Conservation (phyloP, 2,329 filamentous ascomycete species). For the Graphium sp. region DNA sequence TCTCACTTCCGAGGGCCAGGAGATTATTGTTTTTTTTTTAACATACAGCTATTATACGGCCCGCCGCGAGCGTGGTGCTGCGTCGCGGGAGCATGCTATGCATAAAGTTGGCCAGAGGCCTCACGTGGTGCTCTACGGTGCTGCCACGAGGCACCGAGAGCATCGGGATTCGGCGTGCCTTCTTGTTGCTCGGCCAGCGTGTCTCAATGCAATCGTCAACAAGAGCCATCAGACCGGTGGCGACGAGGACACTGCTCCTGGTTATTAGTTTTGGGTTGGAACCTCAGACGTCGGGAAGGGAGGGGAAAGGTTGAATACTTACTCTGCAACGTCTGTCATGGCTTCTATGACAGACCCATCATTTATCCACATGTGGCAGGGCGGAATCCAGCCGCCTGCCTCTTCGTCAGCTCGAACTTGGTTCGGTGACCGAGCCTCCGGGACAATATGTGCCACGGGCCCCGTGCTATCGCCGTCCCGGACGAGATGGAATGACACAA, state of each 20-base stretch:
- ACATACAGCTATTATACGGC: too few species aligned
- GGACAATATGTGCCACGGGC: slow-evolving; percentile 70
- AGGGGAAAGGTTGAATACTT: slow-evolving; percentile 17
- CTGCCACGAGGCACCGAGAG: too few species aligned
- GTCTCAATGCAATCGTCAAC: slow-evolving; percentile 84
- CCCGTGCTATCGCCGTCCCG: slow-evolving; percentile 39
- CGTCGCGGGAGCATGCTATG: too few species aligned
- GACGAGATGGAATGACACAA: slow-evolving; percentile 66
- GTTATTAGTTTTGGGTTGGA: slow-evolving; percentile 9
- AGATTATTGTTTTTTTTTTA: too few species aligned
- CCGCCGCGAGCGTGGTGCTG: too few species aligned
- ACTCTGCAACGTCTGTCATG: slow-evolving; percentile 76
- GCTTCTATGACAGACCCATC: slow-evolving; percentile 53
- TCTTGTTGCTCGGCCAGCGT: slow-evolving; percentile 41
- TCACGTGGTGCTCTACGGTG: too few species aligned
- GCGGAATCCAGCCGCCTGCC: slow-evolving; percentile 79
- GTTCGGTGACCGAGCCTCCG: slow-evolving; percentile 54
- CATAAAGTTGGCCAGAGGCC: too few species aligned
- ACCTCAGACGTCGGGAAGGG: slow-evolving; percentile 3
- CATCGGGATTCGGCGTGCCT: slow-evolving; percentile 13
- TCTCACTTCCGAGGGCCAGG: too few species aligned
- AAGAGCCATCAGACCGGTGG: slow-evolving; percentile 76
- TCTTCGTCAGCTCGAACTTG: slow-evolving; percentile 55
- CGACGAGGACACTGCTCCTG: slow-evolving; percentile 74
- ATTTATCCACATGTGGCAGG: slow-evolving; percentile 80